Conservation (phyloP, 805 yeast species). For the Candida ficus region DNA sequence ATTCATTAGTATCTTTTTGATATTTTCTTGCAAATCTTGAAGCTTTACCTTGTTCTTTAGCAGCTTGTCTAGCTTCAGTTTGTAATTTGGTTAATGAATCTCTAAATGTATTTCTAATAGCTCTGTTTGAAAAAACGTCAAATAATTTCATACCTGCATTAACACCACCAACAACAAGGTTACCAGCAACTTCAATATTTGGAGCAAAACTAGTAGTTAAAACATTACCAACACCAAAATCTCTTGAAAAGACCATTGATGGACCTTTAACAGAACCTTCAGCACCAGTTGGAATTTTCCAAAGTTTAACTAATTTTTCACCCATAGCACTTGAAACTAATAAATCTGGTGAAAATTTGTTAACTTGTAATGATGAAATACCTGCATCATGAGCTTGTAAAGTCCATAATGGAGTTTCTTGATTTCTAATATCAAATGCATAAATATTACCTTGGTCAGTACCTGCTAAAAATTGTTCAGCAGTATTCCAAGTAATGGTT, state of each 20-base stretch:
- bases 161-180: slow-evolving; percentile 83
- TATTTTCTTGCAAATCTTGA: slow-evolving; percentile 78
- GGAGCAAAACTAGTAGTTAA: slow-evolving; percentile 78
- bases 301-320: slow-evolving; percentile 78
- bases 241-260: slow-evolving; percentile 84
- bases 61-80: slow-evolving; percentile 50
- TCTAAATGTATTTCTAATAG: slow-evolving; percentile 68
- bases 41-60: slow-evolving; percentile 49
- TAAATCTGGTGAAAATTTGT: slow-evolving; percentile 62
- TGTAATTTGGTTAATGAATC: slow-evolving; percentile 53
- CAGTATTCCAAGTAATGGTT: slow-evolving; percentile 64
- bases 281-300: slow-evolving; percentile 58
- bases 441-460: slow-evolving; percentile 88
- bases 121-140: slow-evolving; percentile 81
- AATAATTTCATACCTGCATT: slow-evolving; percentile 81
- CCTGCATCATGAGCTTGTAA: slow-evolving; percentile 97
- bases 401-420: slow-evolving; percentile 78
- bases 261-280: slow-evolving; percentile 43
- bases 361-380: slow-evolving; percentile 73
- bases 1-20: slow-evolving; percentile 43
- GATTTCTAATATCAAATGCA: slow-evolving; percentile 78
- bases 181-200: slow-evolving; percentile 82
- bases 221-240: slow-evolving; percentile 92
- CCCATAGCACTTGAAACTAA: slow-evolving; percentile 88
- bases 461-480: slow-evolving; percentile 68